Conservation (phyloP, 2,329 filamentous ascomycete species). For the Penicillium aurantiogriseum region DNA sequence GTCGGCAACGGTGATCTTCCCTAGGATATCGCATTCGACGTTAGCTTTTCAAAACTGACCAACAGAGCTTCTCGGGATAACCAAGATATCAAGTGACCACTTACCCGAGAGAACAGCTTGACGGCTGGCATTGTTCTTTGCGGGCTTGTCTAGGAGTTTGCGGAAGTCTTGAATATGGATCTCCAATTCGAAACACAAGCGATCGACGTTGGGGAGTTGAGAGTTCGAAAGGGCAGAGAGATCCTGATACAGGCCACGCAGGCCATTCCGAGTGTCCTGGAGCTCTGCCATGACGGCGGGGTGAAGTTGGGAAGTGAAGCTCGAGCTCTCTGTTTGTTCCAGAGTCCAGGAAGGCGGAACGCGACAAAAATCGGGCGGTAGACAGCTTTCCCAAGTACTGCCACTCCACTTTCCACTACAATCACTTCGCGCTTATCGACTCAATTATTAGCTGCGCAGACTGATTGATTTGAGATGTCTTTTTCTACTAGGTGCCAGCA, state of each 20-base stretch:
- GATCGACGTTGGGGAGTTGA: conserved; percentile 67
- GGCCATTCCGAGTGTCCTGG: conserved; percentile 68
- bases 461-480: conserved; percentile 3
- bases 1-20: conserved; percentile 70
- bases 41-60: conserved; percentile 15
- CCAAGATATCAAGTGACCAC: conserved; percentile 19
- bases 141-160: conserved; percentile 70
- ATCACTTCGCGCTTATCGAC: conserved; percentile 9
- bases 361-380: conserved; percentile 38
- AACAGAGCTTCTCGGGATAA: too few relatives aligned
- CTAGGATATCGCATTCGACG: conserved; percentile 45
- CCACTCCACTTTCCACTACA: conserved; percentile 10
- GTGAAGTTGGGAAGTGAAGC: conserved; percentile 24
- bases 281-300: conserved; percentile 50
- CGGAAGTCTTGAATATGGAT: conserved; percentile 65
- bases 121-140: conserved; percentile 73
- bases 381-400: conserved; percentile 7
- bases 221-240: conserved; percentile 73
- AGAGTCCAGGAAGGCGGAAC: conserved; percentile 33
- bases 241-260: conserved; percentile 83
- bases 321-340: conserved; percentile 30
- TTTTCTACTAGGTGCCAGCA: background rate
- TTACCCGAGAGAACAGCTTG: conserved; percentile 67
- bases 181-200: conserved; percentile 65
- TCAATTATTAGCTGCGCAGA: background rate